A percentile compares a stretch with the other conserved stretches of the same genome.
Conservation (phyloP, 768 basidiomycete genomes). For the Amanita molliuscula region DNA sequence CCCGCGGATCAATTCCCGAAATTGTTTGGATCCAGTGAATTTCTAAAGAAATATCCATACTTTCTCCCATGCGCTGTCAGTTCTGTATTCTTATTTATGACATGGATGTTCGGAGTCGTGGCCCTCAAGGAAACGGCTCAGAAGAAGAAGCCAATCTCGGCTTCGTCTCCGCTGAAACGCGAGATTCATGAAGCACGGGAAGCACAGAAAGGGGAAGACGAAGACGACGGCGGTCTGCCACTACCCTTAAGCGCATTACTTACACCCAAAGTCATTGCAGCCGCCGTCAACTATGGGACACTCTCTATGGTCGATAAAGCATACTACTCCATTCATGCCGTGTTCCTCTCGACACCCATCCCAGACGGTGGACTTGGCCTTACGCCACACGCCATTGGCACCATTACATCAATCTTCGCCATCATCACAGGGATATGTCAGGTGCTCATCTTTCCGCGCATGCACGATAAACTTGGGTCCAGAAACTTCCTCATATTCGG, state of each 20-base stretch:
- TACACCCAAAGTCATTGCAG: no score
- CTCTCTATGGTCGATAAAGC: conserved; percentile 48
- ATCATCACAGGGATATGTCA: conserved; percentile 45
- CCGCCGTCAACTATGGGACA: conserved; percentile 5
- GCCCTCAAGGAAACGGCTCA: no score
- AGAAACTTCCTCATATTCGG: conserved; percentile 36
- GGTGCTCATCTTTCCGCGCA: conserved; percentile 38
- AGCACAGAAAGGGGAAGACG: no score
- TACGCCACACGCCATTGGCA: conserved; percentile 44
- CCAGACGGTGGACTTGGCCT: conserved; percentile 18
- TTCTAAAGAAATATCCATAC: conserved; percentile 38
- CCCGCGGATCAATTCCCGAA: no score
- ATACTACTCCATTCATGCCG: conserved; percentile 46
- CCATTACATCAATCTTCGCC: conserved; percentile 40
- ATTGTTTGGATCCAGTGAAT: conserved; percentile 24
- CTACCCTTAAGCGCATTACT: no score
- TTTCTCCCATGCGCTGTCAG: conserved; percentile 52
- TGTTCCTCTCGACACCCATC: conserved; percentile 59
- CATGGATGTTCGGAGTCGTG: conserved; percentile 4
- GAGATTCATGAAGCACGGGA: no score
- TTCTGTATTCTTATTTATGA: conserved; percentile 35
- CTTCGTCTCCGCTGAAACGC: no score
- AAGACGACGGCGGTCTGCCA: no score
- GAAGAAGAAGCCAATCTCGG: no score
- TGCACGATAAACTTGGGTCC: conserved; percentile 38